Evolutionary conservation across 2,329 filamentous ascomycete species (phyloP).

Genomic region (Apiospora rasikravindrae): DNA sequence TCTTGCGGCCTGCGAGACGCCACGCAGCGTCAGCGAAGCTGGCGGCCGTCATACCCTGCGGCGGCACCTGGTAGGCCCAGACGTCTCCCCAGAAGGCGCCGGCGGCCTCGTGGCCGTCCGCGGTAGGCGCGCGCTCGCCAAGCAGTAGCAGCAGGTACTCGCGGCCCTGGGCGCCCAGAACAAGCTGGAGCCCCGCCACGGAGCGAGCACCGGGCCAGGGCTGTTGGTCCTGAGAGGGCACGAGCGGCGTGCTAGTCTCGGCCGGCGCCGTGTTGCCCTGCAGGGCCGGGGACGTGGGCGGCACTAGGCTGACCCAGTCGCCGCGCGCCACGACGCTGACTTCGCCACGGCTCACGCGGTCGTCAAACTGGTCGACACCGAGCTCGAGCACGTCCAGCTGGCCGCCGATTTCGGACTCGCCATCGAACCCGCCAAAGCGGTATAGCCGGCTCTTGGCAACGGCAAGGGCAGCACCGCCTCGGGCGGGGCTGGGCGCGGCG

Average conservation of each 20-base stretch:
- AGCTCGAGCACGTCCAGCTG: slow-evolving; percentile 70
- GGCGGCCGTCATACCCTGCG: slow-evolving; percentile 58
- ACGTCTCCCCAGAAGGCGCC: slow-evolving; percentile 64
- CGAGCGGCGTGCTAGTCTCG: slow-evolving; percentile 32
- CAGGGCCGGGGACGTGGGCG: slow-evolving; percentile 38
- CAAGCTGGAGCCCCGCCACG: slow-evolving; percentile 58
- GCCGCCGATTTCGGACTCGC: slow-evolving; percentile 70
- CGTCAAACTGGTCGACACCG: slow-evolving; percentile 60
- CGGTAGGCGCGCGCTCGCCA: slow-evolving; percentile 59
- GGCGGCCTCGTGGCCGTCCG: slow-evolving; percentile 54
- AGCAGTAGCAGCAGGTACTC: slow-evolving; percentile 68
- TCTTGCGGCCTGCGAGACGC: slow-evolving; percentile 57
- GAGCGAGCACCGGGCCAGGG: slow-evolving; percentile 59
- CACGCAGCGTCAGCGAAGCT: slow-evolving; percentile 61
- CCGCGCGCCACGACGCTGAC: slow-evolving; percentile 55
- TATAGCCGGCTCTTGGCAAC: slow-evolving; percentile 70
- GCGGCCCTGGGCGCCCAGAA: slow-evolving; percentile 63
- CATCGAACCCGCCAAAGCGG: slow-evolving; percentile 83
- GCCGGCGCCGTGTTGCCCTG: slow-evolving; percentile 32
- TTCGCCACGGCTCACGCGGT: slow-evolving; percentile 52
- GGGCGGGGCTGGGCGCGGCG: slow-evolving; percentile 67
- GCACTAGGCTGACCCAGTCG: slow-evolving; percentile 59
- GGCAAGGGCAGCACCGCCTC: slow-evolving; percentile 72
- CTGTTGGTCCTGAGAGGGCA: slow-evolving; percentile 27
- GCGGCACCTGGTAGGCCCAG: slow-evolving; percentile 68